Conservation (phyloP, 129 eudicot genomes). For the Smallanthus sonchifolius region DNA sequence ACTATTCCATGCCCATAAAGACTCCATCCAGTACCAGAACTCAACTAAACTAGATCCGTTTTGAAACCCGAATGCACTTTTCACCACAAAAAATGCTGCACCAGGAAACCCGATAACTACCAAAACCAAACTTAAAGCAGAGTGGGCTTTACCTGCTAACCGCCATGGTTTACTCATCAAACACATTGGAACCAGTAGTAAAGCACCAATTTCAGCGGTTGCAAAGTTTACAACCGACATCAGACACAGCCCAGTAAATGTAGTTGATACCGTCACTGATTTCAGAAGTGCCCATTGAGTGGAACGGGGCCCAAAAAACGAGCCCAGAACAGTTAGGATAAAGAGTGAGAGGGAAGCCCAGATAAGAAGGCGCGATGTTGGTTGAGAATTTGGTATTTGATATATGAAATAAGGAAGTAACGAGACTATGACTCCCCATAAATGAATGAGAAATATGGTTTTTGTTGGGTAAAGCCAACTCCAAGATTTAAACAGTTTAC, state of each 20-base stretch:
- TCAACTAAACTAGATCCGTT: slow-evolving; percentile 44
- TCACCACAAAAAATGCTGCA: slow-evolving; percentile 43
- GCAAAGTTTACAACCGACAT: slow-evolving; percentile 96
- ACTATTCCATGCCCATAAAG: slow-evolving; percentile 90
- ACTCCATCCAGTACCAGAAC: slow-evolving; percentile 86
- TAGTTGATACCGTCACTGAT: slow-evolving; percentile 63
- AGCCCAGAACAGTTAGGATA: slow-evolving; percentile 27
- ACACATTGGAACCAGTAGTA: slow-evolving; percentile 80
- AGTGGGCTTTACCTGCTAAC: slow-evolving; percentile 27
- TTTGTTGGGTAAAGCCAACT: slow-evolving; percentile 80
- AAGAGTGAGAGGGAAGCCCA: slow-evolving; percentile 55
- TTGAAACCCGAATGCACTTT: slow-evolving; percentile 45
- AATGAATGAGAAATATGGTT: slow-evolving; percentile 60
- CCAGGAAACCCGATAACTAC: slow-evolving; percentile 57
- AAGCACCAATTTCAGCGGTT: slow-evolving; percentile 91
- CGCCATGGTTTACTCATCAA: slow-evolving; percentile 61
- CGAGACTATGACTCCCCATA: slow-evolving; percentile 77
- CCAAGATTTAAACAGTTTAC: slow-evolving; percentile 49
- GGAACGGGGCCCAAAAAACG: slow-evolving; percentile 34
- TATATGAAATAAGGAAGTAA: slow-evolving; percentile 60
- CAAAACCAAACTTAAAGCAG: slow-evolving; percentile 40
- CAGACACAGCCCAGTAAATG: slow-evolving; percentile 74
- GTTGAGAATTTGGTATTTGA: slow-evolving; percentile 48
- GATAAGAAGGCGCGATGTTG: slow-evolving; percentile 36
- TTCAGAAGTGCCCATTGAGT: slow-evolving; percentile 70